Evolutionary conservation across 805 yeast genomes (phyloP).

Genomic region (Jamesozyma rosinii): DNA sequence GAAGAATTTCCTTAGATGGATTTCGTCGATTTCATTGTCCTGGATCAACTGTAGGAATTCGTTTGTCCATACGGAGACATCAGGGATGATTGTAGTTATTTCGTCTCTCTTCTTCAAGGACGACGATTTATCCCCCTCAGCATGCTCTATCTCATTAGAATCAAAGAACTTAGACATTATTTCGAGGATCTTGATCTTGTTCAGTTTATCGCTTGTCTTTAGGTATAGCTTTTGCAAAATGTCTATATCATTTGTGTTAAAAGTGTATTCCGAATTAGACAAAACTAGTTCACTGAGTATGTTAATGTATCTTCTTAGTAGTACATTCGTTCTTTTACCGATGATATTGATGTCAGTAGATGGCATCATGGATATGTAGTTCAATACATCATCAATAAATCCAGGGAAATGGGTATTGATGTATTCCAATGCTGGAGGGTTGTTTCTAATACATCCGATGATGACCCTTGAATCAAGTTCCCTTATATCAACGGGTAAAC

Average conservation of each 20-base stretch:
- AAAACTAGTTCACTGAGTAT: slow-evolving; percentile 21
- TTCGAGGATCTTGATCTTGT: slow-evolving; percentile 25
- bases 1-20: slow-evolving; percentile 37
- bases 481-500: slow-evolving; percentile 21
- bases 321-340: slow-evolving; percentile 1
- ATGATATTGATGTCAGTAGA: neutral
- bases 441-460: slow-evolving; percentile 65
- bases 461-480: slow-evolving; percentile 54
- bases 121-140: neutral
- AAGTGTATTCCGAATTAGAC: slow-evolving; percentile 6
- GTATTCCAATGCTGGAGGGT: slow-evolving; percentile 47
- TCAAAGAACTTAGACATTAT: slow-evolving; percentile 17
- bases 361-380: neutral
- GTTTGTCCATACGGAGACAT: slow-evolving; percentile 21
- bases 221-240: slow-evolving; percentile 14
- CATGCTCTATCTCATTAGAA: neutral
- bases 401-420: slow-evolving; percentile 30
- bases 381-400: slow-evolving; percentile 32
- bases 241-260: slow-evolving; percentile 10
- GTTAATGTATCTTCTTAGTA: slow-evolving; percentile 24
- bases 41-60: slow-evolving; percentile 22
- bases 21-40: slow-evolving; percentile 29
- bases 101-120: slow-evolving; percentile 9
- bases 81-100: slow-evolving; percentile 1
- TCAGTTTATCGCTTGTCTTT: slow-evolving; percentile 15